These are phyloP conservation scores for Diospyros lotus DNA, from an alignment of 148 eudicot species.

Conservation along the genomic window DNA sequence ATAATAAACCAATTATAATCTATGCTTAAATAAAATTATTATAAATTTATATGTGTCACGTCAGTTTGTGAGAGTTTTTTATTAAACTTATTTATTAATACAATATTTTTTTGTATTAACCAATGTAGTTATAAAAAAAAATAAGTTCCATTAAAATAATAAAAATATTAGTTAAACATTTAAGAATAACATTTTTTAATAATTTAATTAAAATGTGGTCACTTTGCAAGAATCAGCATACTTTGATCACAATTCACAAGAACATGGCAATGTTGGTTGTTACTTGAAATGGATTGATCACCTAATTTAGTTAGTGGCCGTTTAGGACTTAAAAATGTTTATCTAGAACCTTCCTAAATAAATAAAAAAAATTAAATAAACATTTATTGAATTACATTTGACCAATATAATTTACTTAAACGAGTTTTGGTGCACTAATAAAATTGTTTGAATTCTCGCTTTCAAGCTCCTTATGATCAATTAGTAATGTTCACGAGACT, in stretches of 20 bases:
- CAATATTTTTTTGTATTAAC: background rate
- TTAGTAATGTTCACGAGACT: no score
- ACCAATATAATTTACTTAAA: background rate
- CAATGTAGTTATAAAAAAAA: background rate
- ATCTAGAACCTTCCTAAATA: background rate
- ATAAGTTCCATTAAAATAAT: no score
- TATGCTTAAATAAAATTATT: no score
- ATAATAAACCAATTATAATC: no score
- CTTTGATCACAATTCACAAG: conserved; percentile 5
- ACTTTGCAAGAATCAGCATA: conserved; percentile 7
- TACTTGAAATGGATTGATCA: conserved; percentile 25
- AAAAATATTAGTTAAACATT: no score
- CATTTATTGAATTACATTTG: background rate
- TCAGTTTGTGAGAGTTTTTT: no score
- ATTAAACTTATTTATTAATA: background rate
- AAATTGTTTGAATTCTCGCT: no score
- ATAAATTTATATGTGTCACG: no score
- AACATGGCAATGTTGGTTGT: conserved; percentile 4
- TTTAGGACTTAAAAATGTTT: background rate
- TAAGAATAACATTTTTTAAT: background rate
- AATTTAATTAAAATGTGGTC: background rate
- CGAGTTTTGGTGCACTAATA: no score
- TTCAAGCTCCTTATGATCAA: no score
- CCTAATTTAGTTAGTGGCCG: conserved; percentile 12
- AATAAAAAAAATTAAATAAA: background rate